Percentiles rank a stretch among this genome's conserved stretches.
phyloP scores from a whole-genome alignment of 164 flowering plant genomes.

The Annona cherimola region DNA sequence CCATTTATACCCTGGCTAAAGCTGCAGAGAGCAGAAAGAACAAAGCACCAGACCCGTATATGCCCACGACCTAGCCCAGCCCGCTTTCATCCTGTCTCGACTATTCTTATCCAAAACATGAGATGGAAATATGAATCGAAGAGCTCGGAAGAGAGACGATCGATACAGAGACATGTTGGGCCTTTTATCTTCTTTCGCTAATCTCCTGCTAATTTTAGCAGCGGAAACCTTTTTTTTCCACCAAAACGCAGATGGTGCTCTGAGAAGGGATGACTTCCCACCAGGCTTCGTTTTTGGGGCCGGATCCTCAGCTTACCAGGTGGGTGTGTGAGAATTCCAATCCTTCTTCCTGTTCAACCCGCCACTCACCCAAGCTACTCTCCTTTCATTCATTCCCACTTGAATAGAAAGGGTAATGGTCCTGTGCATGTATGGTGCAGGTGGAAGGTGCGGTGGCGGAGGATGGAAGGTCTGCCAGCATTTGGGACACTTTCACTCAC shows the following conservation, averaged over 20 bases:
- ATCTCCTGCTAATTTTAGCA: not conserved
- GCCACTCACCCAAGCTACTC: too few relatives aligned
- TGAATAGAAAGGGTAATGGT: not conserved
- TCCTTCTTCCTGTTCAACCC: not conserved
- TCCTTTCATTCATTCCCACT: not conserved
- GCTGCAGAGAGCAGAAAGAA: too few relatives aligned
- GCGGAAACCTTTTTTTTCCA: not conserved
- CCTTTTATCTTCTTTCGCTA: not conserved
- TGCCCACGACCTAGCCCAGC: too few relatives aligned
- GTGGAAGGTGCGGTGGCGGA: constrained; percentile 11
- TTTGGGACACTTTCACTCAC: constrained; percentile 14
- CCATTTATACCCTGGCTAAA: too few relatives aligned
- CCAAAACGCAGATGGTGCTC: not conserved
- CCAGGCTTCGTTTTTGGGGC: constrained; percentile 7
- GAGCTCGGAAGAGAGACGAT: too few relatives aligned
- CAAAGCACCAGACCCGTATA: too few relatives aligned
- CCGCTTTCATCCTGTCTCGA: too few relatives aligned
- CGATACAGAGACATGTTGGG: not conserved
- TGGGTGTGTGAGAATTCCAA: too few relatives aligned
- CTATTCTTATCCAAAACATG: too few relatives aligned
- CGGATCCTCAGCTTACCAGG: constrained; percentile 14
- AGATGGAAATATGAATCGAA: too few relatives aligned
- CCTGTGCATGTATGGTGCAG: not conserved
- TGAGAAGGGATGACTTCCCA: constrained; percentile 10
- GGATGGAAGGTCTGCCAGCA: constrained; percentile 11